phyloP scores from a whole-genome alignment of 495 filamentous ascomycete species.

The Podospora comata region DNA sequence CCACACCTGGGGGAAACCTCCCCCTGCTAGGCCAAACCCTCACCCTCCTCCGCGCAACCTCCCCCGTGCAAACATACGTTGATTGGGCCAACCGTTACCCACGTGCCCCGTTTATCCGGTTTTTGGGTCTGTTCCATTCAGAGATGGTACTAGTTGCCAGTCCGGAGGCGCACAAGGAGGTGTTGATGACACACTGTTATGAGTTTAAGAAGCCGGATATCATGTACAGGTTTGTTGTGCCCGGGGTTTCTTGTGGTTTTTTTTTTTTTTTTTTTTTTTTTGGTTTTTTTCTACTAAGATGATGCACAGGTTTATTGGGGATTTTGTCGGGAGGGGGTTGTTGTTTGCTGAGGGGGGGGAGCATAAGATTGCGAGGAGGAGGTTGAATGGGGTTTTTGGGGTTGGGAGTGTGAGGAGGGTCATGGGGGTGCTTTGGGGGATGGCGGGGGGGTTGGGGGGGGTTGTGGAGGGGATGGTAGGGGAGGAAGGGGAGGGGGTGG shows the following conservation, averaged over 20 bases:
- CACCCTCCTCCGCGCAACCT: constrained; percentile 17
- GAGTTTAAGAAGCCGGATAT: constrained; percentile 28
- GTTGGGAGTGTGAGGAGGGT: too few relatives aligned
- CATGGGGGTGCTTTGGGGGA: constrained; percentile 18
- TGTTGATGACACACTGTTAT: constrained; percentile 31
- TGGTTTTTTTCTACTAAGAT: too few relatives aligned
- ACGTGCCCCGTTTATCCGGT: constrained; percentile 29
- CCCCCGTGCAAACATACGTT: constrained; percentile 25
- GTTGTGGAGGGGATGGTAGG: too few relatives aligned
- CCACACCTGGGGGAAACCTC: constrained; percentile 21
- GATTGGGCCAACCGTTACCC: constrained; percentile 26
- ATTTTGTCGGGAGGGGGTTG: constrained; percentile 29
- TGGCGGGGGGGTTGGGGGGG: too few relatives aligned
- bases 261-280: too few relatives aligned
- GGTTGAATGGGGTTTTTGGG: constrained; percentile 5
- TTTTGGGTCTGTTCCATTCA: constrained; percentile 26
- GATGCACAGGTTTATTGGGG: constrained; percentile 20
- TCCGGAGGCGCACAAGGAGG: constrained; percentile 29
- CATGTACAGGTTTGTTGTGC: constrained; percentile 21
- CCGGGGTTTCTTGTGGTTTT: constrained; percentile 27
- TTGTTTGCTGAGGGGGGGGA: constrained; percentile 30
- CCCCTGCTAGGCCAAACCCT: constrained; percentile 23
- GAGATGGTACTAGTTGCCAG: constrained; percentile 31
- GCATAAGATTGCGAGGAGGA: constrained; percentile 28
- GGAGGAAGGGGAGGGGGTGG: too few relatives aligned